Percentiles rank a stretch among this genome's conserved stretches.
Conservation (phyloP, 768 basidiomycete genomes). For the Sistotremastrum suecicum region DNA sequence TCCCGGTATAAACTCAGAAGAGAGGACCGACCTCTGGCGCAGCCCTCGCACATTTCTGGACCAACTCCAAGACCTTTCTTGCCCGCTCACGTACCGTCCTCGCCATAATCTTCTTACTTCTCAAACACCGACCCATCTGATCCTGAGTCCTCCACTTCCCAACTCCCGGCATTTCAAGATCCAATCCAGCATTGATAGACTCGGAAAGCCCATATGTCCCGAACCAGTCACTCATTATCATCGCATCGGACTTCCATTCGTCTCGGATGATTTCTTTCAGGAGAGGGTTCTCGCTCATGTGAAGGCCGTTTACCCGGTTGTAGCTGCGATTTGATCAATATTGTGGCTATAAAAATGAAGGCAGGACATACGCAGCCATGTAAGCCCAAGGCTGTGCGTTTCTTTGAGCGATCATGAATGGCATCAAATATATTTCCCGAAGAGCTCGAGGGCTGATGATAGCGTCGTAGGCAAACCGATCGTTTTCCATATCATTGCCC, state of each 20-base stretch:
- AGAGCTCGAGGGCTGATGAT: conserved; percentile 36
- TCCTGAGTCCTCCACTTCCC: conserved; percentile 68
- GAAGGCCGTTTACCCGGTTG: conserved; percentile 66
- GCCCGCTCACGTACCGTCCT: conserved; percentile 56
- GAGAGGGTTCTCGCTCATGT: conserved; percentile 53
- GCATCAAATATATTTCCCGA: conserved; percentile 44
- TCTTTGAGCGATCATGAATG: conserved; percentile 45
- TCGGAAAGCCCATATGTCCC: conserved; percentile 55
- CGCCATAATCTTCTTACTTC: conserved; percentile 47
- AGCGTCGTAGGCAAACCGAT: conserved; percentile 46
- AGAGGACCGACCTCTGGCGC: conserved; percentile 40
- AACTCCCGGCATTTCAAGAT: conserved; percentile 68
- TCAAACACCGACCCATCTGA: conserved; percentile 43
- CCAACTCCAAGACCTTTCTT: conserved; percentile 47
- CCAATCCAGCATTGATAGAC: conserved; percentile 57
- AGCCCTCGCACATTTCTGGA: conserved; percentile 51
- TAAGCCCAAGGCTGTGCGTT: conserved; percentile 35
- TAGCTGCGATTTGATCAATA: conserved; percentile 23
- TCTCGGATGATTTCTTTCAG: conserved; percentile 47
- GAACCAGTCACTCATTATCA: conserved; percentile 79
- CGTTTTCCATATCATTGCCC: conserved; percentile 77
- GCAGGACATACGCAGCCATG: conserved; percentile 44
- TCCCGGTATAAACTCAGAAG: no score
- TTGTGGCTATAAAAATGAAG: conserved; percentile 6
- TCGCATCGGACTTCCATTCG: conserved; percentile 64